phyloP scores from a whole-genome alignment of 148 eudicot genomes.

The Dysphania ambrosioides region DNA sequence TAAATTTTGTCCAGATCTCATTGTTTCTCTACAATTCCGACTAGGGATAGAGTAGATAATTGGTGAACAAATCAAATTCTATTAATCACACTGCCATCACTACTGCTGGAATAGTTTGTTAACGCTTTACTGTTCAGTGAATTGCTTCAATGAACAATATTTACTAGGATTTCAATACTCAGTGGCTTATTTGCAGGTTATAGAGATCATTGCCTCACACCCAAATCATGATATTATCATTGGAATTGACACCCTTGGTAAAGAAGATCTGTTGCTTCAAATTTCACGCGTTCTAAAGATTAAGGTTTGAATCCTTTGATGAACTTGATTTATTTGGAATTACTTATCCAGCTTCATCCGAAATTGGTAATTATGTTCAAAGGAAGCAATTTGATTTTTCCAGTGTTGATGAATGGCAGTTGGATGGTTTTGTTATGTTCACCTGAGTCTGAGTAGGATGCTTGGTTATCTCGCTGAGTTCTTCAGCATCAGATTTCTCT shows the following conservation, averaged over 20 bases:
- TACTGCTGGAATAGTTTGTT: not conserved
- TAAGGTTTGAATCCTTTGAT: slow-evolving; percentile 41
- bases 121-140: not conserved
- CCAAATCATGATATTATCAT: slow-evolving; percentile 65
- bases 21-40: too few species aligned
- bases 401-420: not conserved
- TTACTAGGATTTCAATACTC: too few species aligned
- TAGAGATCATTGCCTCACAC: slow-evolving; percentile 58
- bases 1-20: too few species aligned
- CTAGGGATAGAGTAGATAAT: too few species aligned
- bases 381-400: not conserved
- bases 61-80: too few species aligned
- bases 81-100: too few species aligned
- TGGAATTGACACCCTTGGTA: slow-evolving; percentile 70
- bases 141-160: too few species aligned
- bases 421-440: not conserved
- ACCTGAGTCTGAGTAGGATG: not conserved
- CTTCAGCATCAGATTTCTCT: not conserved
- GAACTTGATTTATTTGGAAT: too few species aligned
- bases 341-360: not conserved
- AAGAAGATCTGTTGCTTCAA: slow-evolving; percentile 67
- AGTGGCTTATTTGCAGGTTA: slow-evolving; percentile 43
- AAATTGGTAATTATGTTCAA: not conserved
- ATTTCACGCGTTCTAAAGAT: slow-evolving; percentile 52
- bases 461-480: not conserved